phyloP scores from a whole-genome alignment of 805 yeast species.

The Teunomyces tritomae region DNA sequence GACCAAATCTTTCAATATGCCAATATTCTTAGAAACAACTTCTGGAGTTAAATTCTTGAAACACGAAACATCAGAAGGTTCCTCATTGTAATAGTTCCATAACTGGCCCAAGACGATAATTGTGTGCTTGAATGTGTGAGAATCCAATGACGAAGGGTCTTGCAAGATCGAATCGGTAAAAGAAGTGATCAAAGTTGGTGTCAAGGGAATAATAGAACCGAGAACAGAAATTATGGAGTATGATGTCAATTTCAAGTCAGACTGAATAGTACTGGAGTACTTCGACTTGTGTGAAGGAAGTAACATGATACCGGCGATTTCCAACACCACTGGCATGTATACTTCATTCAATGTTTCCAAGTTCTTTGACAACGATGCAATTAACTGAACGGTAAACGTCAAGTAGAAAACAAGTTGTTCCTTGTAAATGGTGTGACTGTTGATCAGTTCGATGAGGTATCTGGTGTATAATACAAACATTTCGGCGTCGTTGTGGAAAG shows the following conservation, averaged over 20 bases:
- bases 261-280: constrained; percentile 16
- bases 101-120: constrained; percentile 41
- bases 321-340: constrained; percentile 55
- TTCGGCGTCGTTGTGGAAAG: constrained; percentile 63
- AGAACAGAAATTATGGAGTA: constrained; percentile 80
- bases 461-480: constrained; percentile 65
- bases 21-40: constrained; percentile 23
- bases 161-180: constrained; percentile 34
- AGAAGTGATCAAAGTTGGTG: constrained; percentile 25
- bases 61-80: constrained; percentile 11
- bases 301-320: constrained; percentile 55
- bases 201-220: constrained; percentile 66
- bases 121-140: constrained; percentile 27
- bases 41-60: constrained; percentile 16
- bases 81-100: constrained; percentile 29
- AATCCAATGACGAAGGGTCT: constrained; percentile 20
- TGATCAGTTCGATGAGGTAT: constrained; percentile 48
- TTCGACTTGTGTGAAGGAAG: constrained; percentile 19
- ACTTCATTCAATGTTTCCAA: constrained; percentile 44
- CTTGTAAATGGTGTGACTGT: constrained; percentile 58
- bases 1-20: constrained; percentile 10
- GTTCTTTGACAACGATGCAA: constrained; percentile 58
- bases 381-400: constrained; percentile 62
- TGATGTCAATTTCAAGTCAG: constrained; percentile 76
- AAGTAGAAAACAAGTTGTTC: constrained; percentile 77